Evolutionary conservation across 371 early-diverging fungal species (phyloP).

Genomic region (Saksenaea vasiformis): DNA sequence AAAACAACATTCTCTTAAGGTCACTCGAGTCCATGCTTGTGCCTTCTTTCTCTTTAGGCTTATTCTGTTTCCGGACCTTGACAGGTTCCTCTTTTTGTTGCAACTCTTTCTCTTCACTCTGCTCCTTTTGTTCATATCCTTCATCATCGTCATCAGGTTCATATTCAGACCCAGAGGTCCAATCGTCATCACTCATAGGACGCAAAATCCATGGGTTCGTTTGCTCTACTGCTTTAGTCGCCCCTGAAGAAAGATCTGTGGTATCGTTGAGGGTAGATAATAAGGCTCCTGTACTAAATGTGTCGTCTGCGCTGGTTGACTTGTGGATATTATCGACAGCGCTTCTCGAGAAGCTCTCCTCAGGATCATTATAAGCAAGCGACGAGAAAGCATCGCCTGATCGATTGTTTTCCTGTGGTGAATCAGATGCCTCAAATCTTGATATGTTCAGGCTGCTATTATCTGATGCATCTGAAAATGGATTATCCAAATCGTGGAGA

Average conservation of each 20-base stretch:
- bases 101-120: background rate
- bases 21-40: background rate
- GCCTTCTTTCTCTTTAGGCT: background rate
- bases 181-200: background rate
- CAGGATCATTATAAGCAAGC: too few species aligned
- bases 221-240: background rate
- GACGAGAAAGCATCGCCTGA: too few species aligned
- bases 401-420: too few species aligned
- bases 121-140: background rate
- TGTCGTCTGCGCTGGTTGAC: too few species aligned
- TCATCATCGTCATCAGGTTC: background rate
- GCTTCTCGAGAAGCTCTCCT: too few species aligned
- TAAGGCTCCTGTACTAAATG: background rate
- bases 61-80: background rate
- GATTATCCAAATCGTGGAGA: background rate
- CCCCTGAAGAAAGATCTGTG: background rate
- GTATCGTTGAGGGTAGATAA: background rate
- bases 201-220: background rate
- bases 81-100: background rate
- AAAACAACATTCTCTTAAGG: background rate
- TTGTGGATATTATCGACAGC: too few species aligned
- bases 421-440: too few species aligned
- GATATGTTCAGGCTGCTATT: too few species aligned
- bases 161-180: conserved; percentile 1
- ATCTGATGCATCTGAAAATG: background rate